Evolutionary conservation across 2,329 filamentous ascomycete genomes (phyloP), one percentile per base, ranked within the genome.

Genomic region (Ophiostoma sp.): DNA sequence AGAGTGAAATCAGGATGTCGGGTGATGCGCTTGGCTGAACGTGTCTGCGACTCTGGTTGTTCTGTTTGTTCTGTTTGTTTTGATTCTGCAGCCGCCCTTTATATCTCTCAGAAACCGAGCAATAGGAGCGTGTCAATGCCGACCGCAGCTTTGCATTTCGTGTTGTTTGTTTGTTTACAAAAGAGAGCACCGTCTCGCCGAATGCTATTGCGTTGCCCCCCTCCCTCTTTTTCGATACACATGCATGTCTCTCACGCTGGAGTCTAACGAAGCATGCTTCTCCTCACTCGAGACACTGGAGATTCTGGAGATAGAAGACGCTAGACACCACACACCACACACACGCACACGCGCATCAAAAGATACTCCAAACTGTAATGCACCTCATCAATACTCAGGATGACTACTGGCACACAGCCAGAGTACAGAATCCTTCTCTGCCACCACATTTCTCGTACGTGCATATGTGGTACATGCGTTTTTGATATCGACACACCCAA

Each of bases 141-240:
- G 36, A 3, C 11, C 12, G 18, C 5, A 36, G 9, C 5, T 38
- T 12, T 12, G 27, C 27, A 27, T 60, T 63, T 63, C 38, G 60
- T 42, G 60, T 63, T 16, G 7, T n/a, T 47, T 64, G 63, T 64
- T 64, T 64, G 63, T 64, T 64, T 64, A 64, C 63, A 44, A 5
- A 12, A 36, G 8, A 42, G 9, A 4, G 5, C 27, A 3, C 11
- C 8, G 42, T 12, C 27, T n/a, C 16, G 42, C 12, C 63, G 42
- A 64, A 64, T 64, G 41, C 63, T 18, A 7, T 64, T n/a, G 63
- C 63, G 63, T 64, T 45, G 63, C 63, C 41, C n/a, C 63, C 63
- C 63, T 64, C 63, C 63, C n/a, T 45, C 41, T 4, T 18, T 27
- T 27, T 27, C 27, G 27, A 49, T 49, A n/a, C 40, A 14, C n/a